These are phyloP conservation scores for Claviceps fusiformis DNA, from an alignment of 2,329 filamentous ascomycete genomes.

Conservation along the genomic window DNA sequence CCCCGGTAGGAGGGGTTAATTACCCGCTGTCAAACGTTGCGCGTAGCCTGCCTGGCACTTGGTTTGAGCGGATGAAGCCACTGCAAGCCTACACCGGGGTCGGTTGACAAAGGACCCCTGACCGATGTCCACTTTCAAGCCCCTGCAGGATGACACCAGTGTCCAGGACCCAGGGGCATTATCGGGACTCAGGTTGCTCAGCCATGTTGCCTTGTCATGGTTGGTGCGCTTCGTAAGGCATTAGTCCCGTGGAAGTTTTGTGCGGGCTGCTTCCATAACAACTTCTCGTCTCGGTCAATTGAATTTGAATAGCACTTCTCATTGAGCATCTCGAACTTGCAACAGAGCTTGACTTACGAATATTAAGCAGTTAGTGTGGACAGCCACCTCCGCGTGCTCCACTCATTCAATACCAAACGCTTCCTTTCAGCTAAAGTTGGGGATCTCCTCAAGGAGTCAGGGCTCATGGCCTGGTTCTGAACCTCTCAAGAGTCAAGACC, in stretches of 20 bases:
- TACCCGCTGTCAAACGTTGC: background rate
- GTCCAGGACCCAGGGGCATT: background rate
- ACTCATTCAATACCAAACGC: no score
- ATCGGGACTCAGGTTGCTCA: background rate
- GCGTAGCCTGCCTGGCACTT: background rate
- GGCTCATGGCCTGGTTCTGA: no score
- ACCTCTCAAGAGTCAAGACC: no score
- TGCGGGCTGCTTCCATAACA: background rate
- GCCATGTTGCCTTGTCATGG: background rate
- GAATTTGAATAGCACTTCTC: background rate
- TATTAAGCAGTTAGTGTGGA: background rate
- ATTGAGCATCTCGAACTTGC: background rate
- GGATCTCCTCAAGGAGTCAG: no score
- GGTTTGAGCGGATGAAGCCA: background rate
- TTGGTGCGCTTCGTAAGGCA: background rate
- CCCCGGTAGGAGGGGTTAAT: no score
- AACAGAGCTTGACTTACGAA: background rate
- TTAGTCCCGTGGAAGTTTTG: background rate
- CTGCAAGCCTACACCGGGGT: background rate
- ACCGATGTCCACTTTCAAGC: no score
- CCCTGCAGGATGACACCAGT: background rate
- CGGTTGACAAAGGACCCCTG: no score
- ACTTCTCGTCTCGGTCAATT: background rate
- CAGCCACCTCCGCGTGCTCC: no score
- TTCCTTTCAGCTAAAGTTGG: no score